Evolutionary conservation across 257 asterid species (phyloP), one percentile per base, ranked within the genome.

Genomic region (Salvia rosmarinus): DNA sequence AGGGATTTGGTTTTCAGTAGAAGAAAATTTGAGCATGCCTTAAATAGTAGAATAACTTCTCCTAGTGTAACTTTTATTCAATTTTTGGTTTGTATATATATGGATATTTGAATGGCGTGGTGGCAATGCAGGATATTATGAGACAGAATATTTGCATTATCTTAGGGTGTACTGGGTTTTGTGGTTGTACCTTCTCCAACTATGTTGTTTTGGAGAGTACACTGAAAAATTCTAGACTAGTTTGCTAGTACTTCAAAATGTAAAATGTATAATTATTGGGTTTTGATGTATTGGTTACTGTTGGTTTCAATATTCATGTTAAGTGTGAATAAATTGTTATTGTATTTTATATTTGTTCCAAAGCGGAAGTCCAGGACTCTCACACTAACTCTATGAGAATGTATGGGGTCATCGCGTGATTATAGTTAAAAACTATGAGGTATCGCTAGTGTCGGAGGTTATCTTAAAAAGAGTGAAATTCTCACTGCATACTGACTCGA

Each of bases 141-240:
- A 68, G 55, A 67, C 78, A 71, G 81, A 61, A 74, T 71, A 76
- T 77, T 67, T 56, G 78, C 59, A 60, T 82, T 82, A 63, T 68
- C 80, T 55, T n/a, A n/a, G n/a, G n/a, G n/a, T n/a, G n/a, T n/a
- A n/a, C 30, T 65, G 76, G 68, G 6, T 14, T 40, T 30, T 20
- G 1, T 40, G 40, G 25, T 16, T 59, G 19, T 54, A 54, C 49
- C 11, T 40, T 74, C n/a, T 37, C 46, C 72, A 30, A 34, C 57
- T 65, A 17, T 43, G 28, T 49, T 32, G 17, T 47, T n/a, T 72
- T 50, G 42, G 8, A 5, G 13, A 21, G 3, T 30, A 57, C 37
- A 11, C 39, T 57, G 10, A 13, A 25, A 10, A 13, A 25, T 30
- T 30, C 64, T 58, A 58, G 0, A 58, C 64, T 8, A 17, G 4